Evolutionary conservation across 2,329 filamentous ascomycete species (phyloP).

Genomic region (Ophiostoma ulmi): DNA sequence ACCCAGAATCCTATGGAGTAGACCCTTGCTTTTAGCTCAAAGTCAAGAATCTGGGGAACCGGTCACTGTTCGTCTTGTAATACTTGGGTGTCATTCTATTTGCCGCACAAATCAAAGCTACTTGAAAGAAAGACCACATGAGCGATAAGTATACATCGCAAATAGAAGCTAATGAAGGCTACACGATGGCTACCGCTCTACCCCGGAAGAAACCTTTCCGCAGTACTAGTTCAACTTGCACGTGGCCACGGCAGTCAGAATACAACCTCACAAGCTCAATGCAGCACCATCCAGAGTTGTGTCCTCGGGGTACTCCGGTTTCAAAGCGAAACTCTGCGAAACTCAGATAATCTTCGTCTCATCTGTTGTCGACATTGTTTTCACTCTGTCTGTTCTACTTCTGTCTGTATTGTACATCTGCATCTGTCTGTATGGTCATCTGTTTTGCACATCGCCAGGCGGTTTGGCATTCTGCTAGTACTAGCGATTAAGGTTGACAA

Average conservation of each 20-base stretch:
- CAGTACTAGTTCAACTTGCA: background rate
- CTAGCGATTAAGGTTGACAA: background rate
- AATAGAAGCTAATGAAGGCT: too few species aligned
- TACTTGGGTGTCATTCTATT: background rate
- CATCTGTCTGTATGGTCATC: background rate
- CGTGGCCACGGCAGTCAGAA: background rate
- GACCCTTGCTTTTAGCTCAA: constrained; percentile 1
- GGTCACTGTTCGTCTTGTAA: background rate
- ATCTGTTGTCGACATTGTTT: background rate
- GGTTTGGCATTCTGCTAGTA: background rate
- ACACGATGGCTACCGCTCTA: background rate
- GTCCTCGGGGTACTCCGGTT: background rate
- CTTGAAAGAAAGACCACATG: too few species aligned
- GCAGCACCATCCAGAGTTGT: background rate
- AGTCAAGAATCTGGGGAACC: background rate
- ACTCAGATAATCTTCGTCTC: background rate
- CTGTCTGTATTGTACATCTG: background rate
- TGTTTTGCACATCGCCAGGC: background rate
- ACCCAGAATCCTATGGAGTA: background rate
- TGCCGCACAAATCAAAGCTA: background rate
- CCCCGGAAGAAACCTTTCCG: background rate
- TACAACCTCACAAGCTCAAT: background rate
- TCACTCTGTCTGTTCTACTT: background rate
- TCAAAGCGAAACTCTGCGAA: background rate
- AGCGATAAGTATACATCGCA: too few species aligned